Conservation (phyloP, 1,139 yeast genomes). For the Yamadazyma sp. region DNA sequence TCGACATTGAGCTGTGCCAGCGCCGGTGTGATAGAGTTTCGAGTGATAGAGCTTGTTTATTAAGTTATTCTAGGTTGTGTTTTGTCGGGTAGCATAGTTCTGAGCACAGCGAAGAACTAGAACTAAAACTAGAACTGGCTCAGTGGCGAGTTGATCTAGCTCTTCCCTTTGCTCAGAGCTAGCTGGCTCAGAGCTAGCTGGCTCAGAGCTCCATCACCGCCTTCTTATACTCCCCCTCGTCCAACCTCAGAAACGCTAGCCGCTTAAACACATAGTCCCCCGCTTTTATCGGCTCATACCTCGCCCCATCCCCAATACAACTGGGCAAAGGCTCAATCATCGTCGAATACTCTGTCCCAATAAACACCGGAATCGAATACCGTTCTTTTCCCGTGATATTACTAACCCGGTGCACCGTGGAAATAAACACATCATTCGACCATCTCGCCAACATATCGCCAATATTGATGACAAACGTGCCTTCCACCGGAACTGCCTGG, state of each 20-base stretch:
- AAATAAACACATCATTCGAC: slow-evolving; percentile 17
- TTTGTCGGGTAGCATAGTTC: too few relatives aligned
- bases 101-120: too few relatives aligned
- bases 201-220: slow-evolving; percentile 6
- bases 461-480: slow-evolving; percentile 16
- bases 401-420: slow-evolving; percentile 17
- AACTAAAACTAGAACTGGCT: too few relatives aligned
- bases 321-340: slow-evolving; percentile 16
- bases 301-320: slow-evolving; percentile 15
- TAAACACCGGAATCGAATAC: slow-evolving; percentile 16
- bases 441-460: slow-evolving; percentile 19
- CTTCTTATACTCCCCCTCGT: slow-evolving; percentile 14
- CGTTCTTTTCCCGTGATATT: slow-evolving; percentile 16
- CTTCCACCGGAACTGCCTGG: slow-evolving; percentile 14
- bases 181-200: too few relatives aligned
- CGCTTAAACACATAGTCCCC: slow-evolving; percentile 17
- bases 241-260: slow-evolving; percentile 15
- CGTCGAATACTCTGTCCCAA: slow-evolving; percentile 16
- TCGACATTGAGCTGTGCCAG: too few relatives aligned
- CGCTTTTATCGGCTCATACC: slow-evolving; percentile 16
- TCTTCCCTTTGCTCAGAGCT: too few relatives aligned
- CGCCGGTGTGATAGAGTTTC: too few relatives aligned
- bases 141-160: too few relatives aligned
- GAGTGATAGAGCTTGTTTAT: too few relatives aligned
- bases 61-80: too few relatives aligned